Evolutionary conservation across 2,329 filamentous ascomycete genomes (phyloP).

Genomic region (Lachnellula hyalina): DNA sequence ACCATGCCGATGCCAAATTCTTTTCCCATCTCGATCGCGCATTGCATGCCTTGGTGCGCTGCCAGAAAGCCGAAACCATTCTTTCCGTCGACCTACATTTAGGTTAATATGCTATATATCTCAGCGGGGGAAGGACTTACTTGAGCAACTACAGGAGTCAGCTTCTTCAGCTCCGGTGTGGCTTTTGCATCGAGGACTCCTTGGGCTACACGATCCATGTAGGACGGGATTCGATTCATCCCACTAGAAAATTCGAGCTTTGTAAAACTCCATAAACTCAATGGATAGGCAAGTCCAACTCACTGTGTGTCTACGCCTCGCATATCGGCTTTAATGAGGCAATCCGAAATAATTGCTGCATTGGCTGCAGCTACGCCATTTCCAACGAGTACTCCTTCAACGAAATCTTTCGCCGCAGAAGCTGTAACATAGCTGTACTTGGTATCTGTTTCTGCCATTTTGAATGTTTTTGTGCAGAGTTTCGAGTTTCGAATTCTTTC

Average conservation of each 20-base stretch:
- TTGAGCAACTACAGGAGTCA: slow-evolving; percentile 68
- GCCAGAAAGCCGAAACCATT: slow-evolving; percentile 75
- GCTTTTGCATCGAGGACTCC: slow-evolving; percentile 61
- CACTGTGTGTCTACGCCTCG: slow-evolving; percentile 71
- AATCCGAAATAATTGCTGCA: slow-evolving; percentile 58
- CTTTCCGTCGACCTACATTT: slow-evolving; percentile 42
- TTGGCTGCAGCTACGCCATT: slow-evolving; percentile 56
- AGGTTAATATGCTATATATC: not conserved
- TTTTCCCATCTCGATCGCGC: slow-evolving; percentile 61
- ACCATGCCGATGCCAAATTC: slow-evolving; percentile 70
- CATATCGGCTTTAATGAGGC: slow-evolving; percentile 68
- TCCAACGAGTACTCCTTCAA: slow-evolving; percentile 49
- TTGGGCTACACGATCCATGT: slow-evolving; percentile 66
- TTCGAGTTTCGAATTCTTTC: not conserved
- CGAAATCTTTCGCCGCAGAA: slow-evolving; percentile 33
- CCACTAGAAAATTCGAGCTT: no score
- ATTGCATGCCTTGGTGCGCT: slow-evolving; percentile 59
- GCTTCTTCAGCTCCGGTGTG: slow-evolving; percentile 50
- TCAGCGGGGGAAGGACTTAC: not conserved
- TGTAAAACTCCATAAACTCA: no score
- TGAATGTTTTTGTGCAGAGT: not conserved
- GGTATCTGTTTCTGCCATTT: not conserved
- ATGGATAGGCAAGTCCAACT: no score
- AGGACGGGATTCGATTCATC: slow-evolving; percentile 72
- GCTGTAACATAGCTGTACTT: not conserved